A percentile compares a stretch with the other conserved stretches of the same genome.
Conservation (phyloP, 1,139 yeast genomes). For the Taphrina wiesneri region DNA sequence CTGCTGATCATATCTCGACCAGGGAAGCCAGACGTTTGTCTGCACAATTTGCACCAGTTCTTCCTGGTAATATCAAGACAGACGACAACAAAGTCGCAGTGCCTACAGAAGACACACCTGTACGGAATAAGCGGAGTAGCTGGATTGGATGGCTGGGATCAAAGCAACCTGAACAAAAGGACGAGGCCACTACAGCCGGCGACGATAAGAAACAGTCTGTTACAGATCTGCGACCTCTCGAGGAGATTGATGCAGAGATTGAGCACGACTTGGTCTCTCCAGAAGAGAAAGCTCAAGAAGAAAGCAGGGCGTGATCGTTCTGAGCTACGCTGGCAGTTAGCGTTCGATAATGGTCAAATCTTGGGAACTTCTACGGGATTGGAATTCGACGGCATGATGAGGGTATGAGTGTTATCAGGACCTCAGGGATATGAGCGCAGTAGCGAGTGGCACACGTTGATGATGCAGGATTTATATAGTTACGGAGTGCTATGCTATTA, state of each 20-base stretch:
- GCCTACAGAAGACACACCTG: background rate
- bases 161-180: background rate
- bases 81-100: background rate
- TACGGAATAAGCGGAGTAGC: background rate
- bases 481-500: no score
- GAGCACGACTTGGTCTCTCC: background rate
- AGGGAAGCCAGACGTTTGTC: slow-evolving; percentile 21
- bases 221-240: background rate
- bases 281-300: background rate
- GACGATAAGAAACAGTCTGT: background rate
- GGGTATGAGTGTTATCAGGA: no score
- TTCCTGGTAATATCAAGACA: background rate
- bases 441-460: background rate
- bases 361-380: no score
- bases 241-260: slow-evolving; percentile 11
- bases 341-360: background rate
- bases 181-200: background rate
- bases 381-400: no score
- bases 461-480: no score
- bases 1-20: slow-evolving; percentile 19
- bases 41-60: slow-evolving; percentile 20
- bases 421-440: background rate
- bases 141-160: slow-evolving; percentile 11
- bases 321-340: background rate
- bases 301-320: background rate